These are phyloP conservation scores for Epicoccum nigrum DNA, from an alignment of 2,329 filamentous ascomycete genomes.

Conservation along the genomic window DNA sequence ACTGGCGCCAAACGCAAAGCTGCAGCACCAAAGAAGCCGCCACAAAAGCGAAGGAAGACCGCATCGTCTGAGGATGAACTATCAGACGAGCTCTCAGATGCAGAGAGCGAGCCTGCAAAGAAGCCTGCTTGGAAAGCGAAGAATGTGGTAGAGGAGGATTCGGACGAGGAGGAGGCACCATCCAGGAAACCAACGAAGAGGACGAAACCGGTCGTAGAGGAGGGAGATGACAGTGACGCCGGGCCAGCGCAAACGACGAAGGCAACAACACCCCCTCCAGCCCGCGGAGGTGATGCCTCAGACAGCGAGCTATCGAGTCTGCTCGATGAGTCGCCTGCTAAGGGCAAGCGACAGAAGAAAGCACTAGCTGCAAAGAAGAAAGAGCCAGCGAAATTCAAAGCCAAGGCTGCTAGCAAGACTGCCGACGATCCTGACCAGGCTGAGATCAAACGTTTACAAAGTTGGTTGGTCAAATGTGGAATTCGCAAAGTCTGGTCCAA, in stretches of 20 bases:
- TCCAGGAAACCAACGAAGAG: constrained; percentile 18
- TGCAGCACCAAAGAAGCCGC: constrained; percentile 34
- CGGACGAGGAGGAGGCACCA: constrained; percentile 33
- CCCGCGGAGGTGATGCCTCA: constrained; percentile 43
- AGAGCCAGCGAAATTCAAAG: constrained; percentile 41
- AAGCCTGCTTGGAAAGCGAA: constrained; percentile 30
- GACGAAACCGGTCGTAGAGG: constrained; percentile 14
- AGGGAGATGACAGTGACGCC: constrained; percentile 25
- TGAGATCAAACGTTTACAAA: constrained; percentile 87
- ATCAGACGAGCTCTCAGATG: constrained; percentile 33
- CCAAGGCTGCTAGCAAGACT: constrained; percentile 49
- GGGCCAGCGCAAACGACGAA: constrained; percentile 21
- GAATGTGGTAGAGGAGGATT: constrained; percentile 39
- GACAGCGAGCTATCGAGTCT: constrained; percentile 75
- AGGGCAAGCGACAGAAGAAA: constrained; percentile 58
- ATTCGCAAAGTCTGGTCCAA: constrained; percentile 90
- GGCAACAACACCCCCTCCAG: constrained; percentile 17
- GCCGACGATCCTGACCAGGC: constrained; percentile 67
- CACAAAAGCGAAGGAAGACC: constrained; percentile 40
- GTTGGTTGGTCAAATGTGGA: constrained; percentile 86
- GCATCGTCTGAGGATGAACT: constrained; percentile 40
- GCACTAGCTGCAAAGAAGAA: constrained; percentile 33
- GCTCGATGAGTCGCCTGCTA: constrained; percentile 75
- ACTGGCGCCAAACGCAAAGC: constrained; percentile 43
- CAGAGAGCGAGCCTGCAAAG: constrained; percentile 36